These are phyloP conservation scores for Aspergillus sojae DNA, from an alignment of 2,329 filamentous ascomycete species.

Conservation along the genomic window DNA sequence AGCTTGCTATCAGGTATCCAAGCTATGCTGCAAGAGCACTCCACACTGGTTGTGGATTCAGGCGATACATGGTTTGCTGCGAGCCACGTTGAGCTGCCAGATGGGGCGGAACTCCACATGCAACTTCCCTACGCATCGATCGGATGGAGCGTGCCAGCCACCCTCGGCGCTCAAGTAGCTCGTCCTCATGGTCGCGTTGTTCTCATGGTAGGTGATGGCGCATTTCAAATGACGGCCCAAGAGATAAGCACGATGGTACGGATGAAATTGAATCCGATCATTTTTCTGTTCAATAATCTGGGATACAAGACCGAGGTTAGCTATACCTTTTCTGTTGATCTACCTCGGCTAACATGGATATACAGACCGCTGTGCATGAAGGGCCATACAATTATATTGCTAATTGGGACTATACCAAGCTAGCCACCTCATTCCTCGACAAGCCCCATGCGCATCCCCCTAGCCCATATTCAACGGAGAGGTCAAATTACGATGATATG, in stretches of 20 bases:
- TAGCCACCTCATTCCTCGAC: slow-evolving; percentile 5
- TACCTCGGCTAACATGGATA: neutral
- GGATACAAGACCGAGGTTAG: slow-evolving; percentile 75
- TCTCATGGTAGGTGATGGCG: slow-evolving; percentile 82
- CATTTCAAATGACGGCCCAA: slow-evolving; percentile 80
- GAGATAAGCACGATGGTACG: slow-evolving; percentile 81
- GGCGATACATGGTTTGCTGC: slow-evolving; percentile 17
- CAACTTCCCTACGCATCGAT: slow-evolving; percentile 15
- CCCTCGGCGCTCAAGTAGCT: slow-evolving; percentile 11
- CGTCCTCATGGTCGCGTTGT: slow-evolving; percentile 58
- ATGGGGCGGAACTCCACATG: slow-evolving; percentile 7
- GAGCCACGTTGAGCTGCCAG: slow-evolving; percentile 5
- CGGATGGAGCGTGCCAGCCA: slow-evolving; percentile 14
- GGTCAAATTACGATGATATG: neutral
- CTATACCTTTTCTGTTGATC: rapidly evolving
- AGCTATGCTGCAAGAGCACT: neutral
- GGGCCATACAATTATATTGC: slow-evolving; percentile 15
- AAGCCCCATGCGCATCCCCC: neutral
- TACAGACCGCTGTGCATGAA: slow-evolving; percentile 10
- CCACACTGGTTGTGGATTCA: slow-evolving; percentile 9
- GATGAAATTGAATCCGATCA: slow-evolving; percentile 71
- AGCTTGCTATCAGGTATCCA: slow-evolving; percentile 8
- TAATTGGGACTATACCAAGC: slow-evolving; percentile 15
- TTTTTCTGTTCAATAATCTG: slow-evolving; percentile 80
- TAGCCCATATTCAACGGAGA: slow-evolving; percentile 4